phyloP scores from a whole-genome alignment of 169 alveolate species.

The Babesia ovata region DNA sequence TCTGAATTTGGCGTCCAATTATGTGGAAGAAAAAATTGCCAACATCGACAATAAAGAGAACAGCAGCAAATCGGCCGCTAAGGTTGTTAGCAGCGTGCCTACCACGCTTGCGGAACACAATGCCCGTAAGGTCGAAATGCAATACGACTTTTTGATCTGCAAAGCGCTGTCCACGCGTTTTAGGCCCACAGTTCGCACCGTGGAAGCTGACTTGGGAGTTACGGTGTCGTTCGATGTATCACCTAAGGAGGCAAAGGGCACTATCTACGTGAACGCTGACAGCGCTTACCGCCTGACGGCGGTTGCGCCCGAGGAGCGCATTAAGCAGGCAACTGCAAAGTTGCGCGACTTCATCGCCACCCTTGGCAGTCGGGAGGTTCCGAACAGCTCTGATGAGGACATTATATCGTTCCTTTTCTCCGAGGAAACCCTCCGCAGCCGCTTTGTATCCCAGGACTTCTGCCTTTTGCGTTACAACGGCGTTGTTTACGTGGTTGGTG shows the following conservation, averaged over 20 bases:
- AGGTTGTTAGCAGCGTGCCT: not conserved
- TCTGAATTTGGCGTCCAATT: conserved; percentile 39
- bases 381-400: conserved; percentile 18
- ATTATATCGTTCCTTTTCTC: conserved; percentile 24
- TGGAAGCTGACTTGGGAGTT: conserved; percentile 53
- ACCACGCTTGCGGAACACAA: conserved; percentile 36
- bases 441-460: conserved; percentile 38
- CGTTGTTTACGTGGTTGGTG: conserved; percentile 5
- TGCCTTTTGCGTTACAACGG: conserved; percentile 29
- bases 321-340: conserved; percentile 6
- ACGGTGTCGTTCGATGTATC: conserved; percentile 42
- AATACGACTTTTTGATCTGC: conserved; percentile 42
- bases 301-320: not conserved
- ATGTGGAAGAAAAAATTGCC: conserved; percentile 23
- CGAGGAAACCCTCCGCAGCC: conserved; percentile 3
- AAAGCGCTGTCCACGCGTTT: conserved; percentile 51
- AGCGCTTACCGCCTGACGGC: conserved; percentile 4
- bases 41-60: conserved; percentile 9
- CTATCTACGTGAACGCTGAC: conserved; percentile 20
- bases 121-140: conserved; percentile 15
- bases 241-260: conserved; percentile 35
- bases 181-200: conserved; percentile 38
- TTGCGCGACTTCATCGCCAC: conserved; percentile 16
- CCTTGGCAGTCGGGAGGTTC: conserved; percentile 7
- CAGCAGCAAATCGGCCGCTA: not conserved